Evolutionary conservation across 73 alveolate species (phyloP), one percentile per base, ranked within the genome.

Genomic region (Diophrys sp.): DNA sequence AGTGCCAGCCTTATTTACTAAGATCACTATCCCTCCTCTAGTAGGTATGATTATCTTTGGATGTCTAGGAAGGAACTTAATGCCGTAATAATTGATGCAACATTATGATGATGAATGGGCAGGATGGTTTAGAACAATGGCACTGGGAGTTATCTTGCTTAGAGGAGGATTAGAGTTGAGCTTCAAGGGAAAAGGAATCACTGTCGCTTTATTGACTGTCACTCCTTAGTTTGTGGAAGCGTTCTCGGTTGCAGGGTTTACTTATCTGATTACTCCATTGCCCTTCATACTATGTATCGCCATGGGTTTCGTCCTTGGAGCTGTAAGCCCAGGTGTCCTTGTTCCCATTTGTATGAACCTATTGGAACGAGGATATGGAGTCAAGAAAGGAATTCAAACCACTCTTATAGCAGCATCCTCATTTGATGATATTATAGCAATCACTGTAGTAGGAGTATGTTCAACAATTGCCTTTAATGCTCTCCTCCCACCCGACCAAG

Each of bases 41-140:
- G 78, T 81, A 31, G 78, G 79, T 25, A 81, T 81, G 89, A 81
- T 81, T 54, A 73, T 81, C 31, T 30, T 81, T n/a, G 89, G 89
- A 14, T 30, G 82, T 29, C 26, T 81, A 1, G 83, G 83, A 1
- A 5, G 89, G 14, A 81, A 81, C 54, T 72, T 69, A 1, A 23
- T 73, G 31, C 74, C 74, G 2, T 0, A 27, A 1, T 44, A 14
- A 1, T 0, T 73, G 31, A 55, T 73, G 82, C 67, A 56, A 14
- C 31, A 55, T 67, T 81, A 81, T 31, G 66, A 81, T 27, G 74
- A 62, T n/a, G 27, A n/a, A 14, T 81, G 82, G 82, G 80, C 89
- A 2, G 30, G 68, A 2, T 32, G 56, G 27, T 29, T 81, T 1
- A 72, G 89, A 44, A 14, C 33, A 1, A 69, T 81, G 1, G 73